Base-by-base conservation (phyloP, 192 early-diverging fungal genomes). In the Backusella tuberculispora region DNA sequence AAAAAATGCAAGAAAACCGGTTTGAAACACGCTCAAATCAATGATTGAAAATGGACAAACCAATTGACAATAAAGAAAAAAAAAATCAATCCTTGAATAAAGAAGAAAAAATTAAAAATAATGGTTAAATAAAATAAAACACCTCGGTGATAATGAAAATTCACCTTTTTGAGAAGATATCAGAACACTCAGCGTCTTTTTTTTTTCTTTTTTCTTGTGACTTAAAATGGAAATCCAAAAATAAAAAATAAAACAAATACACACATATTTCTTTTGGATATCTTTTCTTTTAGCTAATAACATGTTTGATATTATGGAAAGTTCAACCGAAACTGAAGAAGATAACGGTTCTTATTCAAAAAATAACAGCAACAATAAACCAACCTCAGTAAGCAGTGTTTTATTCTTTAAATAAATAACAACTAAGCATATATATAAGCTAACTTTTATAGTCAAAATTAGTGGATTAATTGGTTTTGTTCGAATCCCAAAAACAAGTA, bases 401-500 rank as follows among this genome's bases (percentile, higher is more conserved):
- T 46, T 10, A 13, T 7, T 60, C 5, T 19, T 56, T 12, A 60
- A 34, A 34, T 34, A 34, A 34, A 34, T 34, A 34, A 34, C 29
- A 34, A 34, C 24, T 13, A 60, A 60, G 13, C 53, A 13, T 26
- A 60, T 26, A 60, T 26, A 60, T 60, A 60, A 60, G 29, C 53
- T 60, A 60, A 60, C 53, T 60, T 60, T 60, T 60, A 26, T 60
- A 60, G 53, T 60, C 53, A 40, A 69, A 19, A 86, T 77, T 86
- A 88, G 19, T 94, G 92, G 92, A 92, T 94, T 63, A 85, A 86
- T 19, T 94, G 92, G 92, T 94, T 91, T 79, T 89, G 90, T 80
- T 90, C 90, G 14, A 83, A 88, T 24, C 83, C 82, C 67, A 92
- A 92, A 44, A 89, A 95, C 73, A 91, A 93, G 74, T 94, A 89